Evolutionary conservation across 176 grass and related monocot species (phyloP).

Genomic region (Carex parvula): DNA sequence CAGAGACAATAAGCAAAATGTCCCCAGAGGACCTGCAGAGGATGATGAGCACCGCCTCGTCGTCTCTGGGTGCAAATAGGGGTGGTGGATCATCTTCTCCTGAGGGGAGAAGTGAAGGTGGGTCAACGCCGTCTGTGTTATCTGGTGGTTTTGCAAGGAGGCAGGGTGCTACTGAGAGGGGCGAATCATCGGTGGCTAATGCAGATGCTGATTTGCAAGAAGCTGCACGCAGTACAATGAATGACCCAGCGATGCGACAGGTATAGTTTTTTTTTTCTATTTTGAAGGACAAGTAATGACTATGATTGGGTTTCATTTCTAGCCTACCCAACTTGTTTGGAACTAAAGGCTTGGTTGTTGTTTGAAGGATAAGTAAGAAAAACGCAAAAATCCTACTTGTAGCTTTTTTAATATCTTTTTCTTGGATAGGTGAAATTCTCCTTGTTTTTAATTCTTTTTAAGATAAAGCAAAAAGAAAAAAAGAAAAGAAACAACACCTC

Average conservation of each 20-base stretch:
- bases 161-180: slow-evolving; percentile 34
- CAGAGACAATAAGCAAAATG: slow-evolving; percentile 78
- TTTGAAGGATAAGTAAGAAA: neutral
- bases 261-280: slow-evolving; percentile 23
- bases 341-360: no score
- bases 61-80: slow-evolving; percentile 33
- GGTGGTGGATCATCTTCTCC: slow-evolving; percentile 28
- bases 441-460: slow-evolving; percentile 17
- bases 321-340: no score
- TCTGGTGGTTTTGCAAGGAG: slow-evolving; percentile 13
- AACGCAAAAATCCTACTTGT: neutral
- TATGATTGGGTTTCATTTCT: no score
- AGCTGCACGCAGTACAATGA: slow-evolving; percentile 73
- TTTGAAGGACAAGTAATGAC: neutral
- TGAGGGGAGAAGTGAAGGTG: slow-evolving; percentile 10
- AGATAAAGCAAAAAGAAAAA: neutral
- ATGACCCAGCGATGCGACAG: slow-evolving; percentile 93
- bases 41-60: slow-evolving; percentile 63
- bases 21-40: slow-evolving; percentile 78
- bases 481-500: neutral
- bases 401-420: neutral
- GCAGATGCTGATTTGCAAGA: slow-evolving; percentile 63
- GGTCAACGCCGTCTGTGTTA: slow-evolving; percentile 24
- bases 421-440: neutral
- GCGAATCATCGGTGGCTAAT: slow-evolving; percentile 39